phyloP scores from a whole-genome alignment of 257 asterid species.

The Solanum pinnatisectum region DNA sequence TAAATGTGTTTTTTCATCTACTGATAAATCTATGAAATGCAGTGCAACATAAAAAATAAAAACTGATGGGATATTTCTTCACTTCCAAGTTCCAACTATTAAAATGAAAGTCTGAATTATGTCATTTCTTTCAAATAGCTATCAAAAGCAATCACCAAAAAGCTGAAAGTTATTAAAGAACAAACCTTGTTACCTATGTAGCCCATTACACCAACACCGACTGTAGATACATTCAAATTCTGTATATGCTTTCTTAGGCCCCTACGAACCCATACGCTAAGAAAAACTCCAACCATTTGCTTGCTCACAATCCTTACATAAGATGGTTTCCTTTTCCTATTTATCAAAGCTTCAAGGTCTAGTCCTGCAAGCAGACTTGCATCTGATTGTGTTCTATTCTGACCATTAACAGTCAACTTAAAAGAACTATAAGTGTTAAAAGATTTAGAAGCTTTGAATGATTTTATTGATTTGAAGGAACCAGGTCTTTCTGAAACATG shows the following conservation, averaged over 20 bases:
- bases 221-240: conserved; percentile 67
- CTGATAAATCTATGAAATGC: background rate
- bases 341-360: conserved; percentile 65
- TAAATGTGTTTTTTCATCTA: background rate
- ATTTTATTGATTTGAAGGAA: conserved; percentile 30
- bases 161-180: conserved; percentile 10
- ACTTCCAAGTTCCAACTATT: background rate
- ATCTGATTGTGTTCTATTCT: conserved; percentile 25
- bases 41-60: background rate
- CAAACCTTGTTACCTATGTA: conserved; percentile 94
- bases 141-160: background rate
- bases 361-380: conserved; percentile 41
- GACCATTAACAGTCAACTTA: conserved; percentile 21
- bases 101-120: background rate
- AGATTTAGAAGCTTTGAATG: conserved; percentile 44
- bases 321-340: conserved; percentile 64
- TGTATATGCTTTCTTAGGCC: conserved; percentile 76
- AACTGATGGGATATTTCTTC: background rate
- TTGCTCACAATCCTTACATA: conserved; percentile 89
- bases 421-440: conserved; percentile 49
- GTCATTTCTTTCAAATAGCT: background rate
- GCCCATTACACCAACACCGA: conserved; percentile 98
- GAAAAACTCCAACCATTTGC: conserved; percentile 90
- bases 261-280: conserved; percentile 88
- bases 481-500: conserved; percentile 44